Evolutionary conservation across 495 filamentous ascomycete species (phyloP).

Genomic region (Penicillium herquei): DNA sequence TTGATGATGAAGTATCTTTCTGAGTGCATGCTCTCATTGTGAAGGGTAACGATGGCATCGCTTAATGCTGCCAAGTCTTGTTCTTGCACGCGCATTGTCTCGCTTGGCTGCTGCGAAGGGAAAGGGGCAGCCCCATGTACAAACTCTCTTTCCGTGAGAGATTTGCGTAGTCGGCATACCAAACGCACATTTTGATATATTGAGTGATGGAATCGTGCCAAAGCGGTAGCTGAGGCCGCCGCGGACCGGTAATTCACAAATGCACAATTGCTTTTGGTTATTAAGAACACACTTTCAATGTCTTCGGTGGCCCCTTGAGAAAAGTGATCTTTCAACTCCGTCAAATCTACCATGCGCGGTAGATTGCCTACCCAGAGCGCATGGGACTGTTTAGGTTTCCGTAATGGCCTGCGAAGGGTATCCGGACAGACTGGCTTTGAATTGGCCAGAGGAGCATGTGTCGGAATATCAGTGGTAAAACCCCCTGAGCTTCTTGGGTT

Average conservation of each 20-base stretch:
- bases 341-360: slow-evolving; percentile 73
- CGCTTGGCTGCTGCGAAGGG: background rate
- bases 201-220: slow-evolving; percentile 86
- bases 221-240: slow-evolving; percentile 68
- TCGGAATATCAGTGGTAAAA: background rate
- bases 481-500: slow-evolving; percentile 28
- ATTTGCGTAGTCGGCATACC: slow-evolving; percentile 82
- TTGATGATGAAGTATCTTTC: slow-evolving; percentile 93
- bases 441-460: background rate
- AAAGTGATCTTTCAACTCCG: slow-evolving; percentile 88
- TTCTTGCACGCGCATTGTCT: background rate
- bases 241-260: slow-evolving; percentile 96
- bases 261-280: slow-evolving; percentile 96
- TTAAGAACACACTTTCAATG: slow-evolving; percentile 88
- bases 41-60: background rate
- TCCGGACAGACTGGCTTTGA: slow-evolving; percentile 20
- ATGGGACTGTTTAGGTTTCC: slow-evolving; percentile 90
- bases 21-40: slow-evolving; percentile 20
- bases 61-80: background rate
- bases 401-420: slow-evolving; percentile 78
- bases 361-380: slow-evolving; percentile 97
- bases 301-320: slow-evolving; percentile 74
- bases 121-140: background rate
- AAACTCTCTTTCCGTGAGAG: slow-evolving; percentile 23
- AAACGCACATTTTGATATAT: slow-evolving; percentile 87